Conservation (phyloP, 257 asterid genomes). For the Nicotiana obtusifolia region DNA sequence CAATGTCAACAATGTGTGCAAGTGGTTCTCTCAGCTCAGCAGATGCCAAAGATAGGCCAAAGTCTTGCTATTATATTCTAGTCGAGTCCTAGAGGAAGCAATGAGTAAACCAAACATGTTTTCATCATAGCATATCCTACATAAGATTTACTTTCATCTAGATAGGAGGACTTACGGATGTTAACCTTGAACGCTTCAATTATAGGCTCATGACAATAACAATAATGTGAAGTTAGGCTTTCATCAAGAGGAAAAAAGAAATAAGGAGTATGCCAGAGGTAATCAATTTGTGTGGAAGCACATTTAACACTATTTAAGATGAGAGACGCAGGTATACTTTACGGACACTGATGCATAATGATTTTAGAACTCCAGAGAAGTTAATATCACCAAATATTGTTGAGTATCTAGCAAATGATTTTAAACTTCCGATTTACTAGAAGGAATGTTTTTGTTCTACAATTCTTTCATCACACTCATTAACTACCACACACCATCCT, state of each 20-base stretch:
- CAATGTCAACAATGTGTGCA: neutral
- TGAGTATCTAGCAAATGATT: neutral
- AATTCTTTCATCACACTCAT: neutral
- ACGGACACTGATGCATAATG: neutral
- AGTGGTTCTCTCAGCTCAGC: neutral
- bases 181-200: neutral
- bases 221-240: neutral
- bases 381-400: neutral
- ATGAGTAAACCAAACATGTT: neutral
- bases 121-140: neutral
- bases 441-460: neutral
- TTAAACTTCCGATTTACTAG: neutral
- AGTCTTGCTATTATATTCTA: neutral
- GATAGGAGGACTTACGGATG: neutral
- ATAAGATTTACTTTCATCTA: neutral
- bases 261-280: neutral
- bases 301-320: neutral
- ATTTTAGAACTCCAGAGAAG: neutral
- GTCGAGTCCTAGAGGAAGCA: neutral
- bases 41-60: neutral
- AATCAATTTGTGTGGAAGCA: neutral
- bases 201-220: neutral
- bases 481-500: neutral
- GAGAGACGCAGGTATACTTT: neutral
- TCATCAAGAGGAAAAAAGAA: neutral